These are phyloP conservation scores for Colletotrichum sp. DNA, from an alignment of 2,329 filamentous ascomycete species.

Conservation along the genomic window DNA sequence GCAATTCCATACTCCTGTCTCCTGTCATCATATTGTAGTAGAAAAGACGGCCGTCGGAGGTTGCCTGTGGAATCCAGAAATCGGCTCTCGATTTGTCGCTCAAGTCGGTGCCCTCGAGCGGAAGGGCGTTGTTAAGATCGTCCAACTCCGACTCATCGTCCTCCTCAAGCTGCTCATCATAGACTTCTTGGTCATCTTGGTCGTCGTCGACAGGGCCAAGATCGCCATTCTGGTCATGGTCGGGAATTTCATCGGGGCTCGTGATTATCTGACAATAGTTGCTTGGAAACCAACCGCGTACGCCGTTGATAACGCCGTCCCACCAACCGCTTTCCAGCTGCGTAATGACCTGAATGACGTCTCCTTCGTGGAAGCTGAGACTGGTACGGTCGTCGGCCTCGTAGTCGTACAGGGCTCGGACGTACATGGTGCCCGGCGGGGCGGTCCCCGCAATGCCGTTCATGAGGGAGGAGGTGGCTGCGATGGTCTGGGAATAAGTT, in stretches of 20 bases:
- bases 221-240: constrained; percentile 60
- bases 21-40: constrained; percentile 99
- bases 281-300: constrained; percentile 98
- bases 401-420: constrained; percentile 96
- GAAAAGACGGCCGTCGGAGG: constrained; percentile 88
- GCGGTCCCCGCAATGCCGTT: constrained; percentile 65
- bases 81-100: constrained; percentile 82
- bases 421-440: constrained; percentile 78
- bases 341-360: constrained; percentile 98
- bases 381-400: constrained; percentile 97
- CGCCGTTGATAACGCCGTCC: constrained; percentile 97
- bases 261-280: constrained; percentile 94
- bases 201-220: constrained; percentile 66
- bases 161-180: constrained; percentile 71
- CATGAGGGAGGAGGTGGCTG: constrained; percentile 44
- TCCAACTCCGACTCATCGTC: constrained; percentile 65
- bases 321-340: constrained; percentile 96
- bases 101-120: constrained; percentile 69
- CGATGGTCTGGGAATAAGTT: constrained; percentile 30
- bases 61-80: constrained; percentile 98
- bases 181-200: constrained; percentile 66
- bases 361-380: constrained; percentile 94
- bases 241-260: constrained; percentile 74
- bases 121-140: constrained; percentile 64
- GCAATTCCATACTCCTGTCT: constrained; percentile 92